Conservation (phyloP, 495 filamentous ascomycete genomes). For the Chaetomium tenue region DNA sequence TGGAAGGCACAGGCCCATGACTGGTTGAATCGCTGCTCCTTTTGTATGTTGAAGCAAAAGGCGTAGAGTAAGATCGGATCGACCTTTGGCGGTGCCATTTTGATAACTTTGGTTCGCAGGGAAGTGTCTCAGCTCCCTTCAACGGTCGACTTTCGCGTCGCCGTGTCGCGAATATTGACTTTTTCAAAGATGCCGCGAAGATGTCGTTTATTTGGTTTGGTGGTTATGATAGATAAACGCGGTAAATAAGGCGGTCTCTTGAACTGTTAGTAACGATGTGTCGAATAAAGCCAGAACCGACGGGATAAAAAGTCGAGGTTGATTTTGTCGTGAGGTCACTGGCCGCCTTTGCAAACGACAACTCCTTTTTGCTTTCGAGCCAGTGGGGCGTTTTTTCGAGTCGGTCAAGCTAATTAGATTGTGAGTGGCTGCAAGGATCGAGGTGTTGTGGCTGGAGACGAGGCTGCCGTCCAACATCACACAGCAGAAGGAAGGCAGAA, state of each 20-base stretch:
- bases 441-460: neutral
- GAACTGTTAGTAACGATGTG: neutral
- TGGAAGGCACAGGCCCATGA: conserved; percentile 22
- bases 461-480: neutral
- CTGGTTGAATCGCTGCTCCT: conserved; percentile 14
- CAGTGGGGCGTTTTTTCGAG: neutral
- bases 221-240: neutral
- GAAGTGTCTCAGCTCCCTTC: neutral
- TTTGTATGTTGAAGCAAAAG: conserved; percentile 18
- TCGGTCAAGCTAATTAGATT: neutral
- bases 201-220: neutral
- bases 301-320: neutral
- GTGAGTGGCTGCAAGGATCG: neutral
- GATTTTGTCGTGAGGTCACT: neutral
- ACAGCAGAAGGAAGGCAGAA: no score
- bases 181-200: neutral
- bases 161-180: no score
- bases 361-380: neutral
- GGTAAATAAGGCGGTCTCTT: neutral
- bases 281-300: neutral
- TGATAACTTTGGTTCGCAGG: neutral
- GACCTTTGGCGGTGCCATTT: conserved; percentile 8
- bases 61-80: conserved; percentile 19
- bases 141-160: neutral
- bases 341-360: neutral